A percentile compares a stretch with the other conserved stretches of the same genome.
Conservation (phyloP, 2,329 filamentous ascomycete species). For the Stagonosporopsis tanaceti region DNA sequence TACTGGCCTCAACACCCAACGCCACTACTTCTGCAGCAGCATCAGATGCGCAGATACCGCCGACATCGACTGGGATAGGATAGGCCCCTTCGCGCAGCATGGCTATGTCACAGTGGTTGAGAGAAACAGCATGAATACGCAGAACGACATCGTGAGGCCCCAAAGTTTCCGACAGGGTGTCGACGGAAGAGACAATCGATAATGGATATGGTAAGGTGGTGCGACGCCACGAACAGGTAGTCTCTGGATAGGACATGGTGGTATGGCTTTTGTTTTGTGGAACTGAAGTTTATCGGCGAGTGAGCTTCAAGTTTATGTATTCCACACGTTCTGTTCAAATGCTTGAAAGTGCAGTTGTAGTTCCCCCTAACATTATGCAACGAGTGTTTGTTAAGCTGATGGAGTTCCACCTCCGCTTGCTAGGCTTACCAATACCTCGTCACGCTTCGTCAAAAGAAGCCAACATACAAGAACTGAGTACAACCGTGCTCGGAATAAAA, state of each 20-base stretch:
- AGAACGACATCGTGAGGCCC: constrained; percentile 29
- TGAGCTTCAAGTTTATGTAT: neutral
- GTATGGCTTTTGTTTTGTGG: neutral
- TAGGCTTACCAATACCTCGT: neutral
- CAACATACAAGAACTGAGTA: neutral
- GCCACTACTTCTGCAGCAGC: constrained; percentile 35
- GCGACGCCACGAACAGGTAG: constrained; percentile 30
- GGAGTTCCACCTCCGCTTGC: neutral
- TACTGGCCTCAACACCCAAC: constrained; percentile 22
- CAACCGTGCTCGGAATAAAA: neutral
- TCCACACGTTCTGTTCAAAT: neutral
- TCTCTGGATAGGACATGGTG: constrained; percentile 26
- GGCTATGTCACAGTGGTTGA: constrained; percentile 38
- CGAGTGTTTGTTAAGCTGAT: neutral
- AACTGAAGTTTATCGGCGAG: neutral
- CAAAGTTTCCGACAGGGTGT: constrained; percentile 25
- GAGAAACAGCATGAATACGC: constrained; percentile 35
- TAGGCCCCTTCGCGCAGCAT: constrained; percentile 33
- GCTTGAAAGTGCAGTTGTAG: neutral
- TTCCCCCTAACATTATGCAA: neutral
- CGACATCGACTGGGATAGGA: constrained; percentile 13
- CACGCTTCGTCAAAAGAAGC: neutral
- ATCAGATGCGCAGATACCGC: constrained; percentile 35
- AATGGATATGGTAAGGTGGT: constrained; percentile 21
- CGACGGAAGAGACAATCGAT: constrained; percentile 14